Evolutionary conservation across 2,329 filamentous ascomycete genomes (phyloP).

Genomic region (Hymenoscyphus albidus): DNA sequence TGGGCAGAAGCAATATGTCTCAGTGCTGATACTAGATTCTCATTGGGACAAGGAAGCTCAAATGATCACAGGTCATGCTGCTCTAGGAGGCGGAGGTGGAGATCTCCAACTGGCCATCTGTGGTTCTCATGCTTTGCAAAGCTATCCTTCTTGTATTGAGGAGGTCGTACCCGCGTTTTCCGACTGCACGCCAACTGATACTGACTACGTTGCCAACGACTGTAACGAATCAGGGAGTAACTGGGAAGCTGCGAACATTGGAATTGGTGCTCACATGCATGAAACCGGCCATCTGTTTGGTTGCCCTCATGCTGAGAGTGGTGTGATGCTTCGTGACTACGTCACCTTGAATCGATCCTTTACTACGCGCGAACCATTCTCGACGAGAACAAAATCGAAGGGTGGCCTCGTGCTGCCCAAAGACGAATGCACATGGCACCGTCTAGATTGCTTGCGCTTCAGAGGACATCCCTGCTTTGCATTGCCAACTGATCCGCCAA

Average conservation of each 20-base stretch:
- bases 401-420: slow-evolving; percentile 69
- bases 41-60: slow-evolving; percentile 77
- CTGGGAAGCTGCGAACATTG: slow-evolving; percentile 94
- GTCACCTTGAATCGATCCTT: slow-evolving; percentile 81
- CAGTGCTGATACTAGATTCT: slow-evolving; percentile 79
- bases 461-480: slow-evolving; percentile 87
- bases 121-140: slow-evolving; percentile 87
- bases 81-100: slow-evolving; percentile 72
- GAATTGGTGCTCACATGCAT: slow-evolving; percentile 88
- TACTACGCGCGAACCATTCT: slow-evolving; percentile 75
- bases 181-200: slow-evolving; percentile 87
- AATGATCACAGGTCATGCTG: slow-evolving; percentile 74
- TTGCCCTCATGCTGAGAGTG: slow-evolving; percentile 81
- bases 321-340: slow-evolving; percentile 92
- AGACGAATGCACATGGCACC: slow-evolving; percentile 90
- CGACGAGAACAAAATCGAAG: slow-evolving; percentile 79
- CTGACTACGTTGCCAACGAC: slow-evolving; percentile 75
- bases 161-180: slow-evolving; percentile 86
- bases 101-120: slow-evolving; percentile 82
- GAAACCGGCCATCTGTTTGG: slow-evolving; percentile 89
- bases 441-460: slow-evolving; percentile 84
- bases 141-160: slow-evolving; percentile 83
- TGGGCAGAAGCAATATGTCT: slow-evolving; percentile 84
- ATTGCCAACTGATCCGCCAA: slow-evolving; percentile 67
- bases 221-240: slow-evolving; percentile 82